These are phyloP conservation scores for Claviceps lovelessii DNA, from an alignment of 2,329 filamentous ascomycete species.

Conservation along the genomic window DNA sequence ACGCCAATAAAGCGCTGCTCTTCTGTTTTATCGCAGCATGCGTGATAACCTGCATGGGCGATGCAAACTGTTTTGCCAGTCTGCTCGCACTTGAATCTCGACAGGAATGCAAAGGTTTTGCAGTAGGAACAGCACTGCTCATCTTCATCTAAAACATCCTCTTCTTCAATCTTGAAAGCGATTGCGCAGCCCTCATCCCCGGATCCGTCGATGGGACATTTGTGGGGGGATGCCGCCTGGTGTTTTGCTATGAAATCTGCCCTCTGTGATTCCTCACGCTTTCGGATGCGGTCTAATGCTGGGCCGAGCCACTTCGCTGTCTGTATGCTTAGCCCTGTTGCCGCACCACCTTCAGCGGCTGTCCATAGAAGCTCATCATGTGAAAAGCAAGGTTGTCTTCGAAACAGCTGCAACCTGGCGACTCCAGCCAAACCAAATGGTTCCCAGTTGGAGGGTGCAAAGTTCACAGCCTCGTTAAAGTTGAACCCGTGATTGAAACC, in stretches of 20 bases:
- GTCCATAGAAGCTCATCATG: constrained; percentile 91
- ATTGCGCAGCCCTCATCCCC: constrained; percentile 42
- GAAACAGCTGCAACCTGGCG: constrained; percentile 70
- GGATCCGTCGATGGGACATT: constrained; percentile 31
- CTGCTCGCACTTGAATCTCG: constrained; percentile 72
- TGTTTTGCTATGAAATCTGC: constrained; percentile 55
- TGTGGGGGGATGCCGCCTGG: constrained; percentile 36
- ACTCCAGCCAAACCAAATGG: constrained; percentile 79
- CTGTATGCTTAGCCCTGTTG: constrained; percentile 53
- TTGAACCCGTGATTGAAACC: constrained; percentile 99
- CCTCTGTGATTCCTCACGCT: constrained; percentile 57
- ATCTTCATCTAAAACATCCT: constrained; percentile 76
- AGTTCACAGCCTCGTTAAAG: constrained; percentile 97
- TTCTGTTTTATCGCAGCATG: constrained; percentile 62
- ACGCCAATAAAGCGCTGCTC: constrained; percentile 52
- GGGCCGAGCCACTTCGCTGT: constrained; percentile 92
- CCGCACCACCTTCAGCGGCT: constrained; percentile 64
- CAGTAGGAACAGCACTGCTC: constrained; percentile 88
- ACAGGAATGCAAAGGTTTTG: constrained; percentile 84
- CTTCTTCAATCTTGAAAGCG: constrained; percentile 50
- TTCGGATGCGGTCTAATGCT: constrained; percentile 63
- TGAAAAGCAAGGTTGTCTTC: constrained; percentile 89
- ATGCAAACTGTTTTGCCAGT: constrained; percentile 74
- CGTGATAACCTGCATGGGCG: constrained; percentile 61
- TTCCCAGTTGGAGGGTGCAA: constrained; percentile 91